phyloP scores from a whole-genome alignment of 2,329 filamentous ascomycete species.

The Ascochyta rabiei region DNA sequence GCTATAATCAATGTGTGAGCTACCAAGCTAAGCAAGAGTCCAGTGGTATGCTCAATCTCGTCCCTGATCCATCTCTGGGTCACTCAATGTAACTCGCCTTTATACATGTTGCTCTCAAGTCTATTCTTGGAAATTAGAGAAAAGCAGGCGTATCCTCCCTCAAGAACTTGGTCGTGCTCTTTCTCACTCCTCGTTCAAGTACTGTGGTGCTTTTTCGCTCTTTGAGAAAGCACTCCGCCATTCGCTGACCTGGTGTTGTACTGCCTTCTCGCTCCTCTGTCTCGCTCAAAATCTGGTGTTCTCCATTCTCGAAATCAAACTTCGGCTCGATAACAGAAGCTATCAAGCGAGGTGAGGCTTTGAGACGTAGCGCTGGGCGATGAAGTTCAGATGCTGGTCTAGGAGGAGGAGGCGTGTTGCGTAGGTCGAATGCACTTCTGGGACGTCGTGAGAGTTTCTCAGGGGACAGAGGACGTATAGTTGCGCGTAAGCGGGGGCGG shows the following conservation, averaged over 20 bases:
- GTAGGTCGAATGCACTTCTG: slow-evolving; percentile 44
- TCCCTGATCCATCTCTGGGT: neutral
- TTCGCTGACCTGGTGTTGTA: slow-evolving; percentile 34
- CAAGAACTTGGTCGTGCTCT: neutral
- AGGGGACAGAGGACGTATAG: slow-evolving; percentile 24
- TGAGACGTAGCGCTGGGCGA: slow-evolving; percentile 7
- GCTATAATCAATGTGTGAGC: neutral
- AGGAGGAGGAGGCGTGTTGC: slow-evolving; percentile 12
- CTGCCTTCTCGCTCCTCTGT: slow-evolving; percentile 18
- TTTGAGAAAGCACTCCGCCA: slow-evolving; percentile 39
- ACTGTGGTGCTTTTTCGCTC: slow-evolving; percentile 16
- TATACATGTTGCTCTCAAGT: neutral
- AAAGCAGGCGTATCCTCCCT: slow-evolving; percentile 20
- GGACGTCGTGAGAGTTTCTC: slow-evolving; percentile 33
- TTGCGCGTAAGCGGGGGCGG: slow-evolving; percentile 24
- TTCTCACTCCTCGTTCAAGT: slow-evolving; percentile 8
- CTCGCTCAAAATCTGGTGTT: neutral
- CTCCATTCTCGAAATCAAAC: neutral
- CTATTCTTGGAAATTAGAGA: neutral
- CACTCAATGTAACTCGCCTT: neutral
- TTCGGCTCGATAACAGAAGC: slow-evolving; percentile 24
- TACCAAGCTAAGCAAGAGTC: neutral
- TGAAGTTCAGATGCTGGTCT: slow-evolving; percentile 14
- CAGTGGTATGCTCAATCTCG: neutral
- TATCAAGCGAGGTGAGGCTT: slow-evolving; percentile 22